Evolutionary conservation across 2,329 filamentous ascomycete species (phyloP), one percentile per base, ranked within the genome.

Genomic region (Xylariaceae sp.): DNA sequence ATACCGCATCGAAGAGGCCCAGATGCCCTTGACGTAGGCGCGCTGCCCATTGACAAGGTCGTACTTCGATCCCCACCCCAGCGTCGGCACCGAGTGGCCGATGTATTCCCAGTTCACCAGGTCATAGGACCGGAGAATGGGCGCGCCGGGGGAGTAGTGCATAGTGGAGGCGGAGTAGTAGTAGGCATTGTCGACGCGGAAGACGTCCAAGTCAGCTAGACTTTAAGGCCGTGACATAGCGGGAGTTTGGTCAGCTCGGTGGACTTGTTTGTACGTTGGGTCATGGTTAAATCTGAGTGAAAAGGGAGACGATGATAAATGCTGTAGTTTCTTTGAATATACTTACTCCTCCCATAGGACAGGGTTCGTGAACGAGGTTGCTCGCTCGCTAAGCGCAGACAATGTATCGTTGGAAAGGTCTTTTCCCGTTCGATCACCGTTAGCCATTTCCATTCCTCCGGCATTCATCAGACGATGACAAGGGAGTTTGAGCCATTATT

Each of bases 151-250:
- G 1, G 67, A 71, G 46, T 67, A 74, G 24, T 67, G 65, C 51
- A 74, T 69, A 1, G 60, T 71, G 1, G 70, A 74, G 0, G 69
- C 66, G 0, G 68, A 68, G 51, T 68, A 73, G 53, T 74, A 74
- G 36, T 39, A 73, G 2, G 36, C 40, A 38, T 53, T 41, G 21
- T 40, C 43, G 8, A 50, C 49, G 1, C 68, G 64, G 47, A 73
- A 65, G 19, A 74, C 59, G 39, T 75, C 71, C 9, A 68, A 53
- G 41, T 76, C 72, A 2, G 71, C 65, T 5, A 73, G 59, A 36
- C 26, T 28, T n/a, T n/a, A n/a, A n/a, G n/a, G n/a, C n/a, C n/a
- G n/a, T n/a, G n/a, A n/a, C n/a, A n/a, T n/a, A n/a, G n/a, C n/a
- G n/a, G n/a, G n/a, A n/a, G n/a, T n/a, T n/a, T n/a, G n/a, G n/a